These are phyloP conservation scores for Taphrina populina DNA, from an alignment of 1,139 yeast genomes.

Conservation along the genomic window DNA sequence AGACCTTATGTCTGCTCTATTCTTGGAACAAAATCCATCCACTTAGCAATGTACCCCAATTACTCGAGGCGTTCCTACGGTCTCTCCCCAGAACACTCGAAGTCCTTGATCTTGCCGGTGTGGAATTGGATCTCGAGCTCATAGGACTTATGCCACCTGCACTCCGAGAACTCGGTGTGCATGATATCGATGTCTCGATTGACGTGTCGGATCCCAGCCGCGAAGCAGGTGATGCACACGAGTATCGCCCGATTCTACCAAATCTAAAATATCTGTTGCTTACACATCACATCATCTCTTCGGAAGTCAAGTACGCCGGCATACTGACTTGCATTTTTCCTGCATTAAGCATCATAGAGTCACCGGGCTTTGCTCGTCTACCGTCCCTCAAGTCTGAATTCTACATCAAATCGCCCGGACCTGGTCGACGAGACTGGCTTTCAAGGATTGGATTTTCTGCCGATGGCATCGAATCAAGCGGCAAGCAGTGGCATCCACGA, in stretches of 20 bases:
- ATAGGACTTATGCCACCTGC: slow-evolving; percentile 8
- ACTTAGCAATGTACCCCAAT: slow-evolving; percentile 14
- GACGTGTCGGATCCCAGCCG: not conserved
- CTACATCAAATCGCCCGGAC: slow-evolving; percentile 10
- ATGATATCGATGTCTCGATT: slow-evolving; percentile 18
- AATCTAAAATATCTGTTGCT: slow-evolving; percentile 19
- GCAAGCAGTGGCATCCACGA: slow-evolving; percentile 21
- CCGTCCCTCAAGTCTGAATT: slow-evolving; percentile 3
- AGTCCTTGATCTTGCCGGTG: slow-evolving; percentile 17
- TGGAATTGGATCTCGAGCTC: slow-evolving; percentile 12
- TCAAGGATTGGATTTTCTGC: not conserved
- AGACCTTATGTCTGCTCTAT: slow-evolving; percentile 7
- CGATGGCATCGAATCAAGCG: not conserved
- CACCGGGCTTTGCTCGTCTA: slow-evolving; percentile 20
- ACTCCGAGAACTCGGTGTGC: slow-evolving; percentile 20
- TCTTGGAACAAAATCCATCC: slow-evolving; percentile 33
- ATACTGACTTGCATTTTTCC: slow-evolving; percentile 19
- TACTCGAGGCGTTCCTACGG: slow-evolving; percentile 11
- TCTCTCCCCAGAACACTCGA: slow-evolving; percentile 10
- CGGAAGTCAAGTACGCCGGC: slow-evolving; percentile 21
- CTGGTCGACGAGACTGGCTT: slow-evolving; percentile 29
- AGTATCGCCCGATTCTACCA: slow-evolving; percentile 1
- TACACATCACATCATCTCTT: slow-evolving; percentile 23
- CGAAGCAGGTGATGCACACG: not conserved
- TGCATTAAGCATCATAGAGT: slow-evolving; percentile 13